A percentile compares a stretch with the other conserved stretches of the same genome.
These are phyloP conservation scores for Colletotrichum sp. DNA, from an alignment of 2,329 filamentous ascomycete genomes.

Conservation along the genomic window DNA sequence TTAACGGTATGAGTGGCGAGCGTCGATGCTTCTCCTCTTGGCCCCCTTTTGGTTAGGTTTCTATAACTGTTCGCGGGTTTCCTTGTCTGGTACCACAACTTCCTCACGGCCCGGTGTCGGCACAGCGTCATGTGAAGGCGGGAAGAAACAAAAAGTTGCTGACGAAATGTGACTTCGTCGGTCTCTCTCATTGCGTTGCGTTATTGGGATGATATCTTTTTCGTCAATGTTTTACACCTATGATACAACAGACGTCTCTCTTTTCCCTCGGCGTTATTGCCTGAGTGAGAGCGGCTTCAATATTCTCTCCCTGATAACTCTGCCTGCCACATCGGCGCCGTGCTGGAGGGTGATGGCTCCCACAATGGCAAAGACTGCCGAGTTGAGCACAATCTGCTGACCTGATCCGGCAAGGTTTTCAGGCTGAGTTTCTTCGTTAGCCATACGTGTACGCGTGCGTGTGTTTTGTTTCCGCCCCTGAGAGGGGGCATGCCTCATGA, in stretches of 20 bases:
- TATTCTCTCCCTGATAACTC: constrained; percentile 78
- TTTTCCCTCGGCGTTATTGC: constrained; percentile 1
- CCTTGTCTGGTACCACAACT: neutral
- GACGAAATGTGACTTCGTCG: neutral
- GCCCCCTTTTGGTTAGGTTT: neutral
- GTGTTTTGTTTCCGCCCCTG: neutral
- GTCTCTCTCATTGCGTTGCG: neutral
- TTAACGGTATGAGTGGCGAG: neutral
- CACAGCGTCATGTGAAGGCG: neutral
- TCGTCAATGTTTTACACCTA: constrained; percentile 23
- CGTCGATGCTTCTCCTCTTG: neutral
- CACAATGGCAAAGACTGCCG: constrained; percentile 83
- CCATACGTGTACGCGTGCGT: neutral
- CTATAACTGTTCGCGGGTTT: neutral
- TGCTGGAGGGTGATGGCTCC: constrained; percentile 90
- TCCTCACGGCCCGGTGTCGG: neutral
- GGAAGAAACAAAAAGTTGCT: neutral
- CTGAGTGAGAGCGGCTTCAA: constrained; percentile 48
- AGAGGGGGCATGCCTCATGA: neutral
- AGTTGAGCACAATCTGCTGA: constrained; percentile 73
- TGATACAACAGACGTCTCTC: constrained; percentile 22
- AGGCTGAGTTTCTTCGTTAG: constrained; percentile 43
- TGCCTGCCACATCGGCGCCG: constrained; percentile 78
- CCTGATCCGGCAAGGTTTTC: constrained; percentile 76
- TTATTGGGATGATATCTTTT: constrained; percentile 12